phyloP scores from a whole-genome alignment of 306 rosid genomes.

The Malus domestica region DNA sequence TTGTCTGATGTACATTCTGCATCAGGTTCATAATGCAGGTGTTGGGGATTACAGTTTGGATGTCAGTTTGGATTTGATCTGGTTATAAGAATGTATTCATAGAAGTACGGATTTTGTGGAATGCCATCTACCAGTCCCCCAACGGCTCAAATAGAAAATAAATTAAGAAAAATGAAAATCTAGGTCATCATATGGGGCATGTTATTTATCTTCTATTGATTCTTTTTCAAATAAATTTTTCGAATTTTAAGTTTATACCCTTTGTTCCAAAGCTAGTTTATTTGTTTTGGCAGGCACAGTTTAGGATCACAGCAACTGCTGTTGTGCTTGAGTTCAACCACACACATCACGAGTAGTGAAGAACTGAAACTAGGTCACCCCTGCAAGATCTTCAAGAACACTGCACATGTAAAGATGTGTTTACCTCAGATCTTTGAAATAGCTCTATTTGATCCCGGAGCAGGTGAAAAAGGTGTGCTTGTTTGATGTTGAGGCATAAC shows the following conservation, averaged over 20 bases:
- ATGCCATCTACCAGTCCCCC: too few relatives aligned
- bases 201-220: too few relatives aligned
- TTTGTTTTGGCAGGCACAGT: slow-evolving; percentile 49
- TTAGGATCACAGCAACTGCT: slow-evolving; percentile 89
- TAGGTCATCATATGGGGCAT: too few relatives aligned
- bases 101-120: too few relatives aligned
- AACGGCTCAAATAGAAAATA: too few relatives aligned
- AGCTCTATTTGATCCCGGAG: slow-evolving; percentile 87
- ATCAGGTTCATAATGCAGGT: slow-evolving; percentile 89
- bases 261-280: slow-evolving; percentile 1
- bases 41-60: slow-evolving; percentile 73
- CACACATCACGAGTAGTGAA: slow-evolving; percentile 56
- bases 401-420: slow-evolving; percentile 86
- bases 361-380: slow-evolving; percentile 88
- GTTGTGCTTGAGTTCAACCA: slow-evolving; percentile 77
- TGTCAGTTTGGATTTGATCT: slow-evolving; percentile 21
- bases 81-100: too few relatives aligned
- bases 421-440: slow-evolving; percentile 83
- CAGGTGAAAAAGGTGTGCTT: slow-evolving; percentile 86
- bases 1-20: slow-evolving; percentile 18
- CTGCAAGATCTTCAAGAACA: slow-evolving; percentile 88
- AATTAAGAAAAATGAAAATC: too few relatives aligned
- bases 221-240: not conserved
- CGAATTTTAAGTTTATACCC: not conserved
- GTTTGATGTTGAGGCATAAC: not conserved